Evolutionary conservation across 129 eudicot genomes (phyloP).

Genomic region (Pittosporum tobira): DNA sequence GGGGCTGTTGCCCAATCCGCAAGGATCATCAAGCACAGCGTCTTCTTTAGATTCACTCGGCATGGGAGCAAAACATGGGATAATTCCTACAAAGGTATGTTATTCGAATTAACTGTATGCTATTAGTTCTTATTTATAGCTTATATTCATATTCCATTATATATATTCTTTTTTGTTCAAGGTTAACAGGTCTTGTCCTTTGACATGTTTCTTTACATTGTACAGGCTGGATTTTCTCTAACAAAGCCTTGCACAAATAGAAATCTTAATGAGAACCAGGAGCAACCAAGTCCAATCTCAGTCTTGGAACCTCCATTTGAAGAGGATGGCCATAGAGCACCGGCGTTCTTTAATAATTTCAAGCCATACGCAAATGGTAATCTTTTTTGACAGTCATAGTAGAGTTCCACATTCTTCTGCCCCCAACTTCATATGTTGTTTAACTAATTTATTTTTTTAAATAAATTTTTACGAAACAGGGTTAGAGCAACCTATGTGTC

Average conservation of each 20-base stretch:
- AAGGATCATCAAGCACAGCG: conserved; percentile 16
- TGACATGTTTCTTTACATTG: background rate
- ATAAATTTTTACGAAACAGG: conserved; percentile 39
- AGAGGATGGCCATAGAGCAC: conserved; percentile 42
- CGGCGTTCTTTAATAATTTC: conserved; percentile 17
- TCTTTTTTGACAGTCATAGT: background rate
- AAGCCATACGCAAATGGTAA: conserved; percentile 50
- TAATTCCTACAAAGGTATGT: conserved; percentile 45
- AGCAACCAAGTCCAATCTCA: conserved; percentile 92
- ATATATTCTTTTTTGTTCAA: background rate
- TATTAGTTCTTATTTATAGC: conserved; percentile 3
- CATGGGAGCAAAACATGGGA: conserved; percentile 19
- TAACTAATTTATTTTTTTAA: conserved; percentile 6
- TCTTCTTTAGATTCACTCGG: conserved; percentile 17
- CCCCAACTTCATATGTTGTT: conserved; percentile 5
- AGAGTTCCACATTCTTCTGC: background rate
- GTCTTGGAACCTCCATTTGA: conserved; percentile 72
- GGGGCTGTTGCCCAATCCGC: conserved; percentile 21
- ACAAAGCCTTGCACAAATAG: background rate
- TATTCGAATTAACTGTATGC: background rate
- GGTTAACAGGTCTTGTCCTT: background rate
- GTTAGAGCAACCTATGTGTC: conserved; percentile 17
- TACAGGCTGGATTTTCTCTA: conserved; percentile 41
- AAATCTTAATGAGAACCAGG: conserved; percentile 55
- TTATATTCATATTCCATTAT: background rate